A percentile compares a stretch with the other conserved stretches of the same genome.
Conservation (phyloP, 1,139 yeast species). For the Lodderomyces jiufengensis region DNA sequence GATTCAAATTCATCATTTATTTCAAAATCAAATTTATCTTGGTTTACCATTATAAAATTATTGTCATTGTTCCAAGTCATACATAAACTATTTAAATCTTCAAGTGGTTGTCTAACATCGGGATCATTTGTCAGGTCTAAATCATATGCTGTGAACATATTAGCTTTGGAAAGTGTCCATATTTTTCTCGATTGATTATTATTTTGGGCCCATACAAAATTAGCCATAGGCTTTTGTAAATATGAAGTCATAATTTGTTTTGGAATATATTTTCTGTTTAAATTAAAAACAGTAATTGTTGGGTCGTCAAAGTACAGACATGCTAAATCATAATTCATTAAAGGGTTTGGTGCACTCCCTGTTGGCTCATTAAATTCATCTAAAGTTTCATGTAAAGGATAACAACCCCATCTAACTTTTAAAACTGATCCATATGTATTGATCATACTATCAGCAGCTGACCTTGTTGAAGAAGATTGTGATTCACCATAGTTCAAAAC, state of each 20-base stretch:
- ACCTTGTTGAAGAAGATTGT: conserved; percentile 23
- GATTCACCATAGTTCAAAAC: conserved; percentile 61
- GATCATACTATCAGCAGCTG: conserved; percentile 68
- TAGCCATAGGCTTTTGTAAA: conserved; percentile 43
- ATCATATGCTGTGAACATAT: conserved; percentile 52
- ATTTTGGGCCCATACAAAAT: conserved; percentile 42
- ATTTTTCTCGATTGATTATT: conserved; percentile 22
- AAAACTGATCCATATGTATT: conserved; percentile 74
- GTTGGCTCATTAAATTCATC: conserved; percentile 15
- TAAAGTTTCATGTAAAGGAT: conserved; percentile 29
- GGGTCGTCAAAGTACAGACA: conserved; percentile 77
- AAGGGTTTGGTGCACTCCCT: conserved; percentile 19
- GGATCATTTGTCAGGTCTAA: conserved; percentile 28
- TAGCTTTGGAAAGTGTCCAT: conserved; percentile 47
- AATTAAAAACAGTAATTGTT: conserved; percentile 67
- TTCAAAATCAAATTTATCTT: conserved; percentile 46
- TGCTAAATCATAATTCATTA: conserved; percentile 63
- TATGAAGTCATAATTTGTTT: conserved; percentile 58
- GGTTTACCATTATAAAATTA: conserved; percentile 51
- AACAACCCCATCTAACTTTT: conserved; percentile 65
- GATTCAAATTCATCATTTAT: conserved; percentile 3
- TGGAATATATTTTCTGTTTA: conserved; percentile 74
- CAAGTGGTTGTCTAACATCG: conserved; percentile 47
- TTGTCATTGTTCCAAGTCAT: conserved; percentile 52
- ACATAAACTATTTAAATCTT: conserved; percentile 50